Conservation (phyloP, 768 basidiomycete species). For the Phaffia tasmanica region DNA sequence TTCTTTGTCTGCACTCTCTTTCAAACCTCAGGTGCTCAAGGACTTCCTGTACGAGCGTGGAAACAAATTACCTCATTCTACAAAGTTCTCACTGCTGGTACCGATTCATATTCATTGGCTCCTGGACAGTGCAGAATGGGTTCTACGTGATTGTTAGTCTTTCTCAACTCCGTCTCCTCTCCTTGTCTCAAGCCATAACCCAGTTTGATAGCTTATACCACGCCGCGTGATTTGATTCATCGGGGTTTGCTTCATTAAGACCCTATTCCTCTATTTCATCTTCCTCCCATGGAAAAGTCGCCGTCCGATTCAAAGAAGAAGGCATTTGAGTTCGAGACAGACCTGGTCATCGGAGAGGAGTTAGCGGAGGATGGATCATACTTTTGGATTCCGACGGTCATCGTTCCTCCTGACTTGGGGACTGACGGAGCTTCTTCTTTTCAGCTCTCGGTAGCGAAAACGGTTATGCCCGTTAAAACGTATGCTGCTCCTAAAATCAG, state of each 20-base stretch:
- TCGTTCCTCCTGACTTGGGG: conserved; percentile 52
- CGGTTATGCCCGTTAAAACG: conserved; percentile 88
- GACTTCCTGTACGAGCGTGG: conserved; percentile 60
- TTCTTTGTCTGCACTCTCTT: conserved; percentile 50
- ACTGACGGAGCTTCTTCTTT: conserved; percentile 48
- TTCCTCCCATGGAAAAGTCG: not conserved
- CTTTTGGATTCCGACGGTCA: conserved; percentile 33
- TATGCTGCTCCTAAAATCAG: conserved; percentile 66
- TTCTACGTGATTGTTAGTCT: conserved; percentile 55
- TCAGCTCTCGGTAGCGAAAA: conserved; percentile 63
- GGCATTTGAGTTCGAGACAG: conserved; percentile 11
- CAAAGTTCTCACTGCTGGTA: conserved; percentile 64
- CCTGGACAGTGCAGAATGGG: conserved; percentile 50
- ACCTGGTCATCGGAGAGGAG: conserved; percentile 25
- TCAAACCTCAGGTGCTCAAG: conserved; percentile 42
- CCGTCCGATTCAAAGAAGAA: not conserved
- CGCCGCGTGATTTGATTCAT: conserved; percentile 1
- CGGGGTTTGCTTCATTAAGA: not conserved
- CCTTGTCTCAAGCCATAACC: no score
- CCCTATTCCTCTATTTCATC: not conserved
- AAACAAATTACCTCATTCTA: conserved; percentile 54
- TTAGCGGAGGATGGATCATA: conserved; percentile 20
- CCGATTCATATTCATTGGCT: conserved; percentile 68
- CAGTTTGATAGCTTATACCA: not conserved
- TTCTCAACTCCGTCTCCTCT: conserved; percentile 60